Evolutionary conservation across 176 grass and related monocot species (phyloP), one percentile per base, ranked within the genome.

Genomic region (Leersia perrieri): DNA sequence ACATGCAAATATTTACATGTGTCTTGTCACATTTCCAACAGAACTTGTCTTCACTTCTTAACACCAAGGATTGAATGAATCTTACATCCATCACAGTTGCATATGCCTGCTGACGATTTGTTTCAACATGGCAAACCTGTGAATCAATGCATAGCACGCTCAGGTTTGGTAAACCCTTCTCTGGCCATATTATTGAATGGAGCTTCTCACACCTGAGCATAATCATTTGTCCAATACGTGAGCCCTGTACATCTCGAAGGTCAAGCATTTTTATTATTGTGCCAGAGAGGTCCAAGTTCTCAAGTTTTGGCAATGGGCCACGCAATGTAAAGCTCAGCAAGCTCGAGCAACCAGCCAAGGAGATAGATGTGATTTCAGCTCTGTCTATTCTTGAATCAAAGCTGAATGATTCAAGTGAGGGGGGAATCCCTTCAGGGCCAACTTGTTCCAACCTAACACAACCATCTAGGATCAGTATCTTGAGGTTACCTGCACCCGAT

Each of bases 41-140:
- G 9, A 73, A 33, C 1, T 0, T 2, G 0, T 0, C 0, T 6
- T 11, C 0, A 1, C 0, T 73, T 18, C 0, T 1, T 26, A 53
- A 1, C 29, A 75, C 32, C 32, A 75, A 68, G 30, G 33, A 34
- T 16, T 36, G 65, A 38, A 25, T 5, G n/a, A 38, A 36, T 18
- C 68, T 70, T 0, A 70, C 9, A 20, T 44, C 23, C 12, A 16
- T 42, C 5, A 28, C 7, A 2, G 23, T 4, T 8, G 2, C 38
- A 70, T 28, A 28, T 42, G 65, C 23, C 15, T 72, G 23, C 2
- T 2, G 15, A 0, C 20, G 27, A 2, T 47, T 40, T 18, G 2
- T 41, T 45, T 41, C 23, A 47, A 49, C 45, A 49, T 20, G 45
- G 45, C 45, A 20, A 5, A 5, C 45, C 9, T 18, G 6, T 49